These are phyloP conservation scores for Suillus bovinus DNA, from an alignment of 768 basidiomycete genomes.

Conservation along the genomic window DNA sequence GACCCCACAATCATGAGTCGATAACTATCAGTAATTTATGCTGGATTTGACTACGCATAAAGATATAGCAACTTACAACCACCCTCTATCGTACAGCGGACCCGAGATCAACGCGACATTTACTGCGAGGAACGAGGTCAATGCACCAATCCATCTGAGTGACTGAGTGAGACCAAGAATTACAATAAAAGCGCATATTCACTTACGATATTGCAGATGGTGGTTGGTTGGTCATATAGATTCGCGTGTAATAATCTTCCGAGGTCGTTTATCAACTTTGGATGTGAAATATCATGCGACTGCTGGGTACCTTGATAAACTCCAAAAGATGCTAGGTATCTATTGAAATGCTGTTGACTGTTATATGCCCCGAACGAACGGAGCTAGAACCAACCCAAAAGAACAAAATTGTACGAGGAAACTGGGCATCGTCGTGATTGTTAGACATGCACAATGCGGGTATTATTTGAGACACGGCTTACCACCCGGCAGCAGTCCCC, in stretches of 20 bases:
- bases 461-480: not conserved
- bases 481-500: slow-evolving; percentile 15
- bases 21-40: not conserved
- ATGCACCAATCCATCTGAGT: slow-evolving; percentile 41
- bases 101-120: slow-evolving; percentile 41
- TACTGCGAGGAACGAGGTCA: slow-evolving; percentile 41
- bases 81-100: slow-evolving; percentile 44
- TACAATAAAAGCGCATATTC: slow-evolving; percentile 18
- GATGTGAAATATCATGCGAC: not conserved
- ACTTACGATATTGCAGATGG: slow-evolving; percentile 32
- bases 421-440: slow-evolving; percentile 4
- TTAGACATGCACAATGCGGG: not conserved
- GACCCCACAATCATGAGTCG: slow-evolving; percentile 25
- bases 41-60: not conserved
- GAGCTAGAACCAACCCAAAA: slow-evolving; percentile 19
- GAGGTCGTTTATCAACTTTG: slow-evolving; percentile 12
- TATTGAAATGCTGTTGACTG: slow-evolving; percentile 3
- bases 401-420: slow-evolving; percentile 29
- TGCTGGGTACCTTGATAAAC: slow-evolving; percentile 32
- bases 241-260: slow-evolving; percentile 35
- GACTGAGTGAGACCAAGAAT: slow-evolving; percentile 28
- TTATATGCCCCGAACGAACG: not conserved
- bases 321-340: slow-evolving; percentile 30
- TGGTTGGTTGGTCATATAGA: slow-evolving; percentile 28
- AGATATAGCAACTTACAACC: slow-evolving; percentile 33